phyloP scores from a whole-genome alignment of 202 grass and related monocot genomes.

The Digitaria exilis region DNA sequence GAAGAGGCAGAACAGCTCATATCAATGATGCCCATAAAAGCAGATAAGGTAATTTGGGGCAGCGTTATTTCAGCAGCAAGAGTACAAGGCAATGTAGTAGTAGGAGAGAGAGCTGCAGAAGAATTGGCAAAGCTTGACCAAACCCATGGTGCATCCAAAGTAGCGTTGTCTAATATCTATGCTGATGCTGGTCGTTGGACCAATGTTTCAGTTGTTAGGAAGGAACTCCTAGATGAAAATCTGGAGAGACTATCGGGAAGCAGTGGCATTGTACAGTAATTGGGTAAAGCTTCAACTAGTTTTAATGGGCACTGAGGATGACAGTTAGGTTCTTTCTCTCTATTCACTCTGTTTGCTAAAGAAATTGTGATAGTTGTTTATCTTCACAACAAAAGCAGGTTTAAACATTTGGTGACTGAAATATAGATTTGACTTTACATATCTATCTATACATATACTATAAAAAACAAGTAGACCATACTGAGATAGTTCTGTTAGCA shows the following conservation, averaged over 20 bases:
- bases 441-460: too few relatives aligned
- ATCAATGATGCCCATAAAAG: slow-evolving; percentile 58
- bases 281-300: neutral
- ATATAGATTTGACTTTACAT: too few relatives aligned
- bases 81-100: slow-evolving; percentile 50
- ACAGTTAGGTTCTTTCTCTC: too few relatives aligned
- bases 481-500: too few relatives aligned
- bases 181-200: slow-evolving; percentile 37
- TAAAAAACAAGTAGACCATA: too few relatives aligned
- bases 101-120: slow-evolving; percentile 59
- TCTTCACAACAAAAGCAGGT: too few relatives aligned
- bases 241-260: slow-evolving; percentile 47
- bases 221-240: slow-evolving; percentile 41
- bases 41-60: slow-evolving; percentile 73
- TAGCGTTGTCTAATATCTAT: slow-evolving; percentile 52
- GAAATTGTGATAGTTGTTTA: too few relatives aligned
- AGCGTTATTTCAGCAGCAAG: slow-evolving; percentile 64
- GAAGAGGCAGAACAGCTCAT: slow-evolving; percentile 60
- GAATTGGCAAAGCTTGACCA: slow-evolving; percentile 60
- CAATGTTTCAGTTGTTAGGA: slow-evolving; percentile 51
- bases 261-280: slow-evolving; percentile 52
- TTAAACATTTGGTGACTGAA: too few relatives aligned
- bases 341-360: too few relatives aligned
- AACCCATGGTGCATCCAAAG: slow-evolving; percentile 58
- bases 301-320: neutral